These are phyloP conservation scores for Mikania micrantha DNA, from an alignment of 129 eudicot species.

Conservation along the genomic window DNA sequence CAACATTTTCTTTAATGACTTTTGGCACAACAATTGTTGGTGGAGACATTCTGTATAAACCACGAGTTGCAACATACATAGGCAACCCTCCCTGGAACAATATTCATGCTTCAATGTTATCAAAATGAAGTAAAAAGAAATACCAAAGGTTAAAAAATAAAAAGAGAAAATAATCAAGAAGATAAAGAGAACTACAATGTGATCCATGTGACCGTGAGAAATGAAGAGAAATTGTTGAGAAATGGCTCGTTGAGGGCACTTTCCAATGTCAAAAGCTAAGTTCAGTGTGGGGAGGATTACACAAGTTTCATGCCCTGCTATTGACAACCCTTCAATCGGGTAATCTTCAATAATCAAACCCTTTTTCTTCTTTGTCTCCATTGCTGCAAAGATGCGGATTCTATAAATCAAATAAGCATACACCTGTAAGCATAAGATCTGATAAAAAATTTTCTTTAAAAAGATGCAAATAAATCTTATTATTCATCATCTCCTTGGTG, in stretches of 20 bases:
- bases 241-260: conserved; percentile 85
- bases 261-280: conserved; percentile 86
- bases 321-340: conserved; percentile 74
- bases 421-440: conserved; percentile 9
- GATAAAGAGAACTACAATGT: conserved; percentile 45
- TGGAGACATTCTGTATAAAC: conserved; percentile 72
- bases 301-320: conserved; percentile 95
- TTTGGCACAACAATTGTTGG: conserved; percentile 87
- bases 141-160: neutral
- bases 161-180: neutral
- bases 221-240: conserved; percentile 83
- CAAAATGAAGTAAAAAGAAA: neutral
- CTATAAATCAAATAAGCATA: neutral
- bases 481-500: too few species aligned
- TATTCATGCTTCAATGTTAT: neutral
- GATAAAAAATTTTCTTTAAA: neutral
- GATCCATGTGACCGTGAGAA: conserved; percentile 99
- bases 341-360: conserved; percentile 61
- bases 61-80: conserved; percentile 98
- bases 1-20: conserved; percentile 59
- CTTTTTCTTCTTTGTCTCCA: conserved; percentile 39
- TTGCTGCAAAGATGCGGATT: conserved; percentile 7
- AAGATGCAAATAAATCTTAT: neutral
- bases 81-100: conserved; percentile 78
- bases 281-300: conserved; percentile 63